Percentiles rank a stretch among this genome's conserved stretches.
These are phyloP conservation scores for Acanthamoeba divionensis DNA, from an alignment of 208 protist genomes.

Conservation along the genomic window DNA sequence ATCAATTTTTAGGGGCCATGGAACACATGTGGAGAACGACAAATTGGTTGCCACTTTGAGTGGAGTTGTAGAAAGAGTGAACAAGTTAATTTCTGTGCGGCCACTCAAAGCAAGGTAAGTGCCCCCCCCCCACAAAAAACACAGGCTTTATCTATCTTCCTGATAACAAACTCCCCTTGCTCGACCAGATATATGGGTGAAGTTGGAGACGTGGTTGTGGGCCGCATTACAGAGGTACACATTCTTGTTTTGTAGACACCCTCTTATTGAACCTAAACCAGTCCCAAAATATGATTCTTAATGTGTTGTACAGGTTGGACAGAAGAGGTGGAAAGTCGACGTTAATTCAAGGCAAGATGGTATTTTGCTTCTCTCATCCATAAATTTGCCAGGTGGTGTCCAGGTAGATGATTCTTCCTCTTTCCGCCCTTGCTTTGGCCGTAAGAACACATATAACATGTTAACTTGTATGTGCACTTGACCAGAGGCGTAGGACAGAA, in stretches of 20 bases:
- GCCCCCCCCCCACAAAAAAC: not conserved
- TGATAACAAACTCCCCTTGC: not conserved
- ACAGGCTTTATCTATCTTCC: not conserved
- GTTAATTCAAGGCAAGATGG: conserved; percentile 88
- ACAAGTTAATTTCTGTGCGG: conserved; percentile 82
- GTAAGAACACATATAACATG: not conserved
- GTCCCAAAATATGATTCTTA: not conserved
- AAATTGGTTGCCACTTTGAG: conserved; percentile 73
- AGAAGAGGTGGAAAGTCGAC: conserved; percentile 94
- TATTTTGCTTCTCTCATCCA: conserved; percentile 93
- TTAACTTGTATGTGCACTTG: not conserved
- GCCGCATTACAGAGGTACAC: conserved; percentile 85
- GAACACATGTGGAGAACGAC: conserved; percentile 64
- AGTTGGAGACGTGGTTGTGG: conserved; percentile 96
- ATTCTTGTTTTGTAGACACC: not conserved
- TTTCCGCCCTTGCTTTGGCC: not conserved
- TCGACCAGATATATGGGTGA: conserved; percentile 88
- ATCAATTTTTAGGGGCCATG: conserved; percentile 70
- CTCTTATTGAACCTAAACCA: not conserved
- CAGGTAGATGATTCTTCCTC: conserved; percentile 64
- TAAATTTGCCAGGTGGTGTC: conserved; percentile 95
- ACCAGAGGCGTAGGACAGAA: conserved; percentile 82
- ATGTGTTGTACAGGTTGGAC: conserved; percentile 80
- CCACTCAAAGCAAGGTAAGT: conserved; percentile 73
- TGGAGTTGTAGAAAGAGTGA: conserved; percentile 82